Evolutionary conservation across 768 basidiomycete genomes (phyloP), one percentile per base, ranked within the genome.

Genomic region (Bullera alba): DNA sequence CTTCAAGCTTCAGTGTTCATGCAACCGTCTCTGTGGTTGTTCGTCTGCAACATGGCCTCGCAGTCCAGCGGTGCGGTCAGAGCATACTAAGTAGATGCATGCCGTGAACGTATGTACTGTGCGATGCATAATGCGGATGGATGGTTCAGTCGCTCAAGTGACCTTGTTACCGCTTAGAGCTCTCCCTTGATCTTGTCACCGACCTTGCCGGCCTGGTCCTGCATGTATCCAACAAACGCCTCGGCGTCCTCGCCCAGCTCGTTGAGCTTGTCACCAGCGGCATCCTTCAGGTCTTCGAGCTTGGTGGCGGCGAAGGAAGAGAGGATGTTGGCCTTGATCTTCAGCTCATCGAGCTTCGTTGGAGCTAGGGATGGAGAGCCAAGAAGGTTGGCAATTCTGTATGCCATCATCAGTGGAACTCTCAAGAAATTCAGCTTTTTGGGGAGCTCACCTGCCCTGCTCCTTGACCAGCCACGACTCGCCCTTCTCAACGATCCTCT

Each of bases 341-440:
- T 86, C 67, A 96, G 83, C 75, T 96, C 90, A 68, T 99, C 95
- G 36, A 91, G 74, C 75, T 97, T 96, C 35, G 77, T 73, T 0
- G 80, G 77, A 6, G 85, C 77, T 36, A 96, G 76, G n/a, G 77
- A 82, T 42, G 84, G 83, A 73, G 91, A 93, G 62, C 76, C 74
- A 51, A 92, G 78, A 63, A 93, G 86, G 53, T 80, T 80, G 51
- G 77, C 77, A 55, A 90, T 76, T n/a, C 88, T 89, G 51, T 10
- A 59, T 46, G 53, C 59, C 48, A 61, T 53, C 39, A 27, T 51
- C 39, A 47, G 41, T 1, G 36, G 8, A 29, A 34, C 21, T 27
- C 19, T 41, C 47, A 34, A n/a, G 35, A 27, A 21, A 34, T 19
- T 22, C 16, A 44, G 12, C 4, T 17, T 22, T 7, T n/a, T 23